Base-by-base conservation (phyloP, 257 asterid genomes). In the Echium plantagineum region DNA sequence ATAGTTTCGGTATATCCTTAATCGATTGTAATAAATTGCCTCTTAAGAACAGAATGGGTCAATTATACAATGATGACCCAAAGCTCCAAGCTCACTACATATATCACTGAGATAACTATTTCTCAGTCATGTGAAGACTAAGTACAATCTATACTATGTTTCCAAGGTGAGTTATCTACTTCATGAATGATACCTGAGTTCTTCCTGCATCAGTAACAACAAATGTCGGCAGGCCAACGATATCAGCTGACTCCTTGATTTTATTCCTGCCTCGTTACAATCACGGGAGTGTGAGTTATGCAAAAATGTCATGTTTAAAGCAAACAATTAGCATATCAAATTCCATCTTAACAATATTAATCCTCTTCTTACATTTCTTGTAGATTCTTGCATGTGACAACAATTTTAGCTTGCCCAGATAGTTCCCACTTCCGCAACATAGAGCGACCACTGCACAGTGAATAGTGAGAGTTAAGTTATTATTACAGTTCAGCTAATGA, bases 181-280 rank as follows among this genome's bases (percentile, higher is more conserved):
- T n/a, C n/a, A n/a, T n/a, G n/a, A n/a, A n/a, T n/a, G n/a, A 61
- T 52, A 88, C 98, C 94, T 91, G 97, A 13, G 98, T 93, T 31
- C 96, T 90, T 60, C 98, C 98, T 3, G 98, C 98, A 79, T 93
- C 98, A 66, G 98, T 94, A 56, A 93, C 96, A 15, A 82, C 82
- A 76, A 79, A 93, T 59, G 98, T 93, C 9, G 97, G 98, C 72
- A 93, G 91, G 67, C 95, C 94, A 52, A 86, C 73, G 65, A 65
- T 74, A 64, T 85, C 96, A 7, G 98, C 98, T 53, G 94, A 85
- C 73, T 93, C 97, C 77, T 77, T 80, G 60, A 93, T 72, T 80
- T 83, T 89, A 69, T 86, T 89, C 98, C 98, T 93, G 70, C 70
- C 57, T 59, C 18, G 30, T 21, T 46, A 51, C 51, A 38, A 55